phyloP scores from a whole-genome alignment of 768 basidiomycete genomes.

The Suillus decipiens region DNA sequence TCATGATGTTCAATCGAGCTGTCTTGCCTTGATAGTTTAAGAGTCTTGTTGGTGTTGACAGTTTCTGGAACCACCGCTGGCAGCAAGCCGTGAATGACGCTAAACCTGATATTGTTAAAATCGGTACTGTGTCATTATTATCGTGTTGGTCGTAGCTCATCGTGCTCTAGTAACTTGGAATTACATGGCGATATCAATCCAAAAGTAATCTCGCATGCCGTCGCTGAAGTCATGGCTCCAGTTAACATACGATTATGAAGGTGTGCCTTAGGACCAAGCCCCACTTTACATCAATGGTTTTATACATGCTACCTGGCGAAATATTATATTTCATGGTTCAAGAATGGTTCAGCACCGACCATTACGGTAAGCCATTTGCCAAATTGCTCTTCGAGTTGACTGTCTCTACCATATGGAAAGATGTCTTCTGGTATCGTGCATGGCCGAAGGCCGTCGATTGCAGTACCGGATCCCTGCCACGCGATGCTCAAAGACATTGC shows the following conservation, averaged over 20 bases:
- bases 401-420: constrained; percentile 15
- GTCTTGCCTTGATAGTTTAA: constrained; percentile 29
- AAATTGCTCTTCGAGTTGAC: background rate
- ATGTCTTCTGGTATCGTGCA: constrained; percentile 30
- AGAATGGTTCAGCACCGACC: constrained; percentile 22
- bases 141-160: constrained; percentile 10
- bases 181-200: constrained; percentile 40
- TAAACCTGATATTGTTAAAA: constrained; percentile 29
- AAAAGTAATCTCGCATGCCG: constrained; percentile 7
- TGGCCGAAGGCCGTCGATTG: constrained; percentile 29
- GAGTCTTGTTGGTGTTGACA: constrained; percentile 18
- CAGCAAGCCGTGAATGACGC: constrained; percentile 26
- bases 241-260: background rate
- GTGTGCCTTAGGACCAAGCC: constrained; percentile 22
- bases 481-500: constrained; percentile 32
- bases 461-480: constrained; percentile 25
- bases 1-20: constrained; percentile 1
- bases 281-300: constrained; percentile 29
- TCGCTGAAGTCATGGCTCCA: background rate
- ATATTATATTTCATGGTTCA: constrained; percentile 29
- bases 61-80: constrained; percentile 31
- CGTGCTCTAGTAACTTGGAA: constrained; percentile 26
- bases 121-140: constrained; percentile 15
- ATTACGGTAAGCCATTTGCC: constrained; percentile 12
- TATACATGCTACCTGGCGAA: constrained; percentile 26